A percentile compares a stretch with the other conserved stretches of the same genome.
Evolutionary conservation across 2,329 filamentous ascomycete genomes (phyloP).

Genomic region (Lecanicillium sp.): DNA sequence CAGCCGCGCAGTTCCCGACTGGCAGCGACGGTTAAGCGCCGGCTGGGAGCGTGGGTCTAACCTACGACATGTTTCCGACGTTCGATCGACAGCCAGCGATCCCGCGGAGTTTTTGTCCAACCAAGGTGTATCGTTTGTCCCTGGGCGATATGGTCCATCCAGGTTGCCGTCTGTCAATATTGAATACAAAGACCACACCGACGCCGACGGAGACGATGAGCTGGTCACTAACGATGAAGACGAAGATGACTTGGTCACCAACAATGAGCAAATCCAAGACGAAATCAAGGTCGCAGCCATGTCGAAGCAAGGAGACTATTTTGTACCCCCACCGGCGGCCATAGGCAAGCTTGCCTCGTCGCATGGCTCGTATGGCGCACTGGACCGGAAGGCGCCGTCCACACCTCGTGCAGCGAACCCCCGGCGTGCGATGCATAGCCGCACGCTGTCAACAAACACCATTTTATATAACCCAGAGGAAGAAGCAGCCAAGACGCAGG

Average conservation of each 20-base stretch:
- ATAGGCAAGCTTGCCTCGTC: conserved; percentile 28
- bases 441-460: conserved; percentile 74
- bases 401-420: conserved; percentile 24
- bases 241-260: conserved; percentile 45
- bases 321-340: conserved; percentile 1
- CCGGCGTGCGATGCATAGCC: conserved; percentile 48
- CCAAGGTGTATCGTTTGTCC: conserved; percentile 29
- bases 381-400: conserved; percentile 16
- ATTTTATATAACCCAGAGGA: conserved; percentile 72
- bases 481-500: conserved; percentile 15
- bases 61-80: conserved; percentile 44
- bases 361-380: conserved; percentile 19
- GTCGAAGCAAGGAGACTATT: conserved; percentile 17
- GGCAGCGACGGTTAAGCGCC: conserved; percentile 46
- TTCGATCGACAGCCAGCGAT: conserved; percentile 54
- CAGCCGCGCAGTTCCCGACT: conserved; percentile 35
- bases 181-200: conserved; percentile 56
- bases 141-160: conserved; percentile 27
- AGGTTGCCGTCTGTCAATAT: conserved; percentile 24
- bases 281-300: conserved; percentile 20
- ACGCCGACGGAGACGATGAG: conserved; percentile 86
- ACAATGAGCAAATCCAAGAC: conserved; percentile 26
- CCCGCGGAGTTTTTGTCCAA: conserved; percentile 55
- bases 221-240: conserved; percentile 74
- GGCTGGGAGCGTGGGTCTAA: conserved; percentile 40